Base-by-base conservation (phyloP, 208 protist genomes). In the Trypanosoma boissoni region DNA sequence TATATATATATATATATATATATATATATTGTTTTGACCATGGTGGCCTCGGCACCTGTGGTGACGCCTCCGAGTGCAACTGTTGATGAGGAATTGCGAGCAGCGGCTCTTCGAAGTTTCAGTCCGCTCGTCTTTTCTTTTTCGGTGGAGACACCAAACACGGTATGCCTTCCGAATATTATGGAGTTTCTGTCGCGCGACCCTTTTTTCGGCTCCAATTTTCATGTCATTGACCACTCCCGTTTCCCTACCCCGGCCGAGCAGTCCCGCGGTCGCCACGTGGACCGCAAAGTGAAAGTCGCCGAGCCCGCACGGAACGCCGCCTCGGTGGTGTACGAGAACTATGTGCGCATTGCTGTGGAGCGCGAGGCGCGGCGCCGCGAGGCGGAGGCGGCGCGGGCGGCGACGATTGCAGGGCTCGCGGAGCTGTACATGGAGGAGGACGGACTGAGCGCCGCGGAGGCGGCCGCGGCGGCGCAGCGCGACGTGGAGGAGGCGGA, bases 381-480 rank as follows among this genome's bases (percentile, higher is more conserved):
- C 12, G 68, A 60, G 7, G 68, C 59, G 10, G 53, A 44, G 14
- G 48, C 48, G 46, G 80, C 76, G 14, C 63, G 53, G 6, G 63
- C 49, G 31, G 64, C 62, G 9, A 64, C 65, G 27, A 49, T 85
- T 4, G 24, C 68, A 2, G 53, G 56, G 1, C 51, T 89, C 10
- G 57, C 72, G 23, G 59, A 42, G 26, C 69, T 88, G 44, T 91
- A 86, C 66, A 31, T 85, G 44, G 88, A 94, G 61, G 88, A 94
- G 61, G 88, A 94, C 20, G 88, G 84, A 0, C 65, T 94, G 23
- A 49, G 42, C 1, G 66, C 69, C 0, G 83, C 58, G 7, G 78
- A 88, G 10, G 88, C 88, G 24, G 76, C 74, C 5, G 83, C 80
- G 7, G 29, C 58, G 23, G 80, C 72, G 4, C 78, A 83, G 7